phyloP scores from a whole-genome alignment of 371 early-diverging fungal species.

The Cokeromyces recurvatus region DNA sequence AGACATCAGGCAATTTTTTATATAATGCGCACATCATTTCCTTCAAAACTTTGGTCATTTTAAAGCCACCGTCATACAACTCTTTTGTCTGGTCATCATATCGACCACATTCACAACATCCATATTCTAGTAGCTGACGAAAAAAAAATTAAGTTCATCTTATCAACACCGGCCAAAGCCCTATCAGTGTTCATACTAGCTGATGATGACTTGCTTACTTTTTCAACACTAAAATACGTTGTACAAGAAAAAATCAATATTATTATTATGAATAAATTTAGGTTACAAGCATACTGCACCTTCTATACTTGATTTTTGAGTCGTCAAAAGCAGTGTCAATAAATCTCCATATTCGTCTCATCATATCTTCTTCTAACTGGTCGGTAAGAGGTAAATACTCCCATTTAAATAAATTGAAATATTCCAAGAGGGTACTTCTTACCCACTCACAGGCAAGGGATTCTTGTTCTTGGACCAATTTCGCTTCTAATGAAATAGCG shows the following conservation, averaged over 20 bases:
- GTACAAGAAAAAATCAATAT: conserved; percentile 12
- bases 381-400: conserved; percentile 16
- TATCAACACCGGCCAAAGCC: conserved; percentile 8
- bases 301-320: conserved; percentile 14
- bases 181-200: conserved; percentile 11
- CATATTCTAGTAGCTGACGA: conserved; percentile 9
- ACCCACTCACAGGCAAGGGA: conserved; percentile 16
- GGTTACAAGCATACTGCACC: conserved; percentile 10
- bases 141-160: conserved; percentile 7
- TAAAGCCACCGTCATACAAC: conserved; percentile 8
- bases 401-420: conserved; percentile 13
- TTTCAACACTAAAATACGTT: conserved; percentile 15
- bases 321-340: conserved; percentile 16
- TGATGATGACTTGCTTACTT: conserved; percentile 13
- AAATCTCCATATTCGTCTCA: conserved; percentile 14
- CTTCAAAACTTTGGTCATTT: conserved; percentile 17
- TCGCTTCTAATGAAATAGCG: conserved; percentile 4
- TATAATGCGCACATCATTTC: conserved; percentile 10
- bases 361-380: conserved; percentile 16
- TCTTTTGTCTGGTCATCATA: conserved; percentile 13
- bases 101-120: conserved; percentile 15
- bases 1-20: conserved; percentile 3
- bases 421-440: conserved; percentile 11
- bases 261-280: conserved; percentile 15
- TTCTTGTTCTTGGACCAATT: conserved; percentile 6